phyloP scores from a whole-genome alignment of 176 grass and related monocot species.

The Saccharum spontaneum region DNA sequence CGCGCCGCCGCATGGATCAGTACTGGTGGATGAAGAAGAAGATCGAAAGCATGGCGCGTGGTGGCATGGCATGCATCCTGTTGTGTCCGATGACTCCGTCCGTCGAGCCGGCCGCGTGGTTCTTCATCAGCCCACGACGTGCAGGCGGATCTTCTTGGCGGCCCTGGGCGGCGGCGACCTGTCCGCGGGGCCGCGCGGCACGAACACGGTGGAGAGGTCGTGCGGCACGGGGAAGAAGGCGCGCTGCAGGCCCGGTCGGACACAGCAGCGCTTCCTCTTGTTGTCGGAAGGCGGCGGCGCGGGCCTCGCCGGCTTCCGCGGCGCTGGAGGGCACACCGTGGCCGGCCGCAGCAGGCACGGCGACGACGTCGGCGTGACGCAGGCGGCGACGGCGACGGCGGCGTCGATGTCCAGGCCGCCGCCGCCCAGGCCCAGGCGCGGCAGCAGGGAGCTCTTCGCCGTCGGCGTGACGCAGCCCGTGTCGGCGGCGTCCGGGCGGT shows the following conservation, averaged over 20 bases:
- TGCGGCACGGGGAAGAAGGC: constrained; percentile 54
- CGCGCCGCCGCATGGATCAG: background rate
- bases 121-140: constrained; percentile 15
- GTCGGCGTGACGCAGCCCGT: constrained; percentile 49
- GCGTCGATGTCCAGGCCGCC: background rate
- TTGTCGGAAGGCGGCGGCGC: background rate
- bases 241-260: background rate
- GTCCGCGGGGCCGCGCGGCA: constrained; percentile 20
- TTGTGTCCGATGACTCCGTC: background rate
- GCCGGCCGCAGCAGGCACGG: constrained; percentile 30
- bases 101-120: background rate
- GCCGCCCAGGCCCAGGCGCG: background rate
- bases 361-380: constrained; percentile 57
- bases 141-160: constrained; percentile 62
- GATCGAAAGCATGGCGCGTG: background rate
- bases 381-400: background rate
- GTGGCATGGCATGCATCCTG: background rate
- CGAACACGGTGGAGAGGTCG: constrained; percentile 63
- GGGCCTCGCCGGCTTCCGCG: constrained; percentile 45
- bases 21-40: background rate
- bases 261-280: constrained; percentile 56
- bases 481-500: background rate
- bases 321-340: constrained; percentile 61
- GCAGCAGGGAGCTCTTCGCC: background rate
- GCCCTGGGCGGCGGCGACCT: background rate